Base-by-base conservation (phyloP, 805 yeast genomes). In the Yamadazyma phyllophila region DNA sequence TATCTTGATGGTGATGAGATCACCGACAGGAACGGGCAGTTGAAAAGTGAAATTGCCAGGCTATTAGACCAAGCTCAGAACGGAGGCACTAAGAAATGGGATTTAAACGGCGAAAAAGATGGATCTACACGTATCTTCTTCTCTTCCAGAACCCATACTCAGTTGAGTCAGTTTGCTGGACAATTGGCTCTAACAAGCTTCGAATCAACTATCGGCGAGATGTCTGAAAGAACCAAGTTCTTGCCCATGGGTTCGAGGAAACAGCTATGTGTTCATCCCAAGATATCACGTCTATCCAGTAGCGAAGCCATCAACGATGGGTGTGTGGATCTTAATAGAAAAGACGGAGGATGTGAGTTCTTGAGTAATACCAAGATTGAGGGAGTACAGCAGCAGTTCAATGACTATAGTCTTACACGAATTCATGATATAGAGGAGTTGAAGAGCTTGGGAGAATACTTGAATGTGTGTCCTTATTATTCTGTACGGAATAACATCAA, bases 101-200 rank as follows among this genome's bases (percentile, higher is more conserved):
- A 44, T 4, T 61, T 54, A 35, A 54, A 52, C 30, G 40, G 48
- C 33, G 62, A 50, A 10, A 17, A 39, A 10, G 36, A 43, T 2
- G 38, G 38, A n/a, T 33, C 70, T 78, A 0, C 48, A 49, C 3
- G 55, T 53, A 79, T 91, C 1, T 78, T 66, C 53, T 90, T 82
- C 58, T 75, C 96, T 0, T 88, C 97, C 2, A 71, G 98, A 62
- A 91, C 98, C 0, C 97, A 91, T 58, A 88, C 97, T 0, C 98
- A 91, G 60, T 67, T 91, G 37, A 72, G 73, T 31, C 98, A 91
- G 58, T 87, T 91, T 57, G 79, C 89, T 0, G 76, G 79, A 12
- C 97, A 92, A 54, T 63, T 91, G 32, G 60, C 71, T 36, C 57
- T 85, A 17, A 80, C 95, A 0, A 50, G 65, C 0, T 83, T 88